A percentile compares a stretch with the other conserved stretches of the same genome.
phyloP scores from a whole-genome alignment of 805 yeast genomes.

The Candida loeiensis region DNA sequence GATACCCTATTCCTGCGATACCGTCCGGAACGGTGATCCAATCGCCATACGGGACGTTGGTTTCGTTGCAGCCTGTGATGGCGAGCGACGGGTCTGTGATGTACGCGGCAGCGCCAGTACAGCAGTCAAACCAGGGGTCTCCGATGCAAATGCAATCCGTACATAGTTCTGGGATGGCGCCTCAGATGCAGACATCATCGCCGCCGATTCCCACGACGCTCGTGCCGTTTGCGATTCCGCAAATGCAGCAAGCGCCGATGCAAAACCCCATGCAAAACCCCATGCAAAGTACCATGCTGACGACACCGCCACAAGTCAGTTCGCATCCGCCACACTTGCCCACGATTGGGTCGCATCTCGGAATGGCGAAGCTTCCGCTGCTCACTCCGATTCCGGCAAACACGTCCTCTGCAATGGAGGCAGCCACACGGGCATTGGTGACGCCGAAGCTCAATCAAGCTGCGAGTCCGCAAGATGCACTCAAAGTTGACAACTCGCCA shows the following conservation, averaged over 20 bases:
- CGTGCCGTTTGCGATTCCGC: constrained; percentile 2
- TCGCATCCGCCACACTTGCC: neutral
- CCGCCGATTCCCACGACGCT: no score
- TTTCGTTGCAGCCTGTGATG: constrained; percentile 13
- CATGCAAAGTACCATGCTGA: neutral
- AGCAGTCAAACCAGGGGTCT: constrained; percentile 7
- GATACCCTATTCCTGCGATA: constrained; percentile 5
- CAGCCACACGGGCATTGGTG: constrained; percentile 10
- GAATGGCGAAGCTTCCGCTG: constrained; percentile 8
- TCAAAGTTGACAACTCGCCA: constrained; percentile 6
- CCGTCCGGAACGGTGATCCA: constrained; percentile 8
- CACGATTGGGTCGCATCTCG: neutral
- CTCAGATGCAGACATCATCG: no score
- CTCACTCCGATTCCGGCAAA: constrained; percentile 13
- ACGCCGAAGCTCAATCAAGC: constrained; percentile 4
- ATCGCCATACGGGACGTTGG: constrained; percentile 7
- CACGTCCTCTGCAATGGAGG: constrained; percentile 11
- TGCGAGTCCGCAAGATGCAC: constrained; percentile 5
- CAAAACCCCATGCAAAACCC: constrained; percentile 5
- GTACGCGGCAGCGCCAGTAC: constrained; percentile 11
- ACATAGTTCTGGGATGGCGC: no score
- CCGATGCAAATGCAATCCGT: neutral
- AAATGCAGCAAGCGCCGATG: constrained; percentile 9
- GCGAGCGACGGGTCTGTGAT: constrained; percentile 13
- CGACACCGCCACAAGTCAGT: neutral